Evolutionary conservation across 2,329 filamentous ascomycete species (phyloP).

Genomic region (Juglanconis oblonga): DNA sequence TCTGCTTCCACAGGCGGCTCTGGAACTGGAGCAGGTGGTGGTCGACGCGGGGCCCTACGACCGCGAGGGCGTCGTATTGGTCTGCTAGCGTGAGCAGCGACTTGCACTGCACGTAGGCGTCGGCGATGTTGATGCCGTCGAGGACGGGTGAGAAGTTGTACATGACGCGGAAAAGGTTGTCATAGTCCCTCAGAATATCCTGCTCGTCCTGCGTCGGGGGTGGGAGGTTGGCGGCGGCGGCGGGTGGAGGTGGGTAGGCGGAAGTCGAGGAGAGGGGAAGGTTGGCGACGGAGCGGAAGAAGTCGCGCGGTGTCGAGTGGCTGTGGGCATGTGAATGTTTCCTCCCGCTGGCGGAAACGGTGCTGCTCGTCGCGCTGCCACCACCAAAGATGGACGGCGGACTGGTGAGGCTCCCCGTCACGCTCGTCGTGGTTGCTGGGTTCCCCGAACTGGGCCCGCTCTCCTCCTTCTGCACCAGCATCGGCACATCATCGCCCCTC

Average conservation of each 20-base stretch:
- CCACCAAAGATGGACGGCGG: slow-evolving; percentile 56
- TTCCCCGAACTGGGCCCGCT: slow-evolving; percentile 11
- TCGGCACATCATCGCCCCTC: slow-evolving; percentile 74
- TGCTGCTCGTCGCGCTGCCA: slow-evolving; percentile 31
- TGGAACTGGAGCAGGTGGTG: slow-evolving; percentile 93
- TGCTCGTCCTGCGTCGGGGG: slow-evolving; percentile 60
- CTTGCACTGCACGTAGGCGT: slow-evolving; percentile 92
- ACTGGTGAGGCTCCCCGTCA: slow-evolving; percentile 6
- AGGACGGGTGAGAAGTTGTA: slow-evolving; percentile 87
- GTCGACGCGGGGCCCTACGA: slow-evolving; percentile 86
- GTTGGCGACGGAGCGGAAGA: slow-evolving; percentile 87
- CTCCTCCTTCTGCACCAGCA: slow-evolving; percentile 77
- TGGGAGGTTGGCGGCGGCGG: slow-evolving; percentile 25
- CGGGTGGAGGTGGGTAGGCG: slow-evolving; percentile 33
- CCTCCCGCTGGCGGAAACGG: slow-evolving; percentile 43
- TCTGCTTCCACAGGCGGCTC: slow-evolving; percentile 88
- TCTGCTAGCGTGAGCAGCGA: slow-evolving; percentile 84
- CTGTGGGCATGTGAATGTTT: slow-evolving; percentile 50
- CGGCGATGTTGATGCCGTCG: slow-evolving; percentile 83
- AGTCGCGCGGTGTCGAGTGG: slow-evolving; percentile 45
- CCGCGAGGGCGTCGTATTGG: slow-evolving; percentile 85
- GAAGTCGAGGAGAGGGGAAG: slow-evolving; percentile 54
- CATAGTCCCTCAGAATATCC: slow-evolving; percentile 85
- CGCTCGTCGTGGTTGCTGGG: slow-evolving; percentile 6
- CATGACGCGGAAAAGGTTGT: slow-evolving; percentile 92